These are phyloP conservation scores for Chrysanthemum lavandulifolium DNA, from an alignment of 129 eudicot genomes.

Conservation along the genomic window DNA sequence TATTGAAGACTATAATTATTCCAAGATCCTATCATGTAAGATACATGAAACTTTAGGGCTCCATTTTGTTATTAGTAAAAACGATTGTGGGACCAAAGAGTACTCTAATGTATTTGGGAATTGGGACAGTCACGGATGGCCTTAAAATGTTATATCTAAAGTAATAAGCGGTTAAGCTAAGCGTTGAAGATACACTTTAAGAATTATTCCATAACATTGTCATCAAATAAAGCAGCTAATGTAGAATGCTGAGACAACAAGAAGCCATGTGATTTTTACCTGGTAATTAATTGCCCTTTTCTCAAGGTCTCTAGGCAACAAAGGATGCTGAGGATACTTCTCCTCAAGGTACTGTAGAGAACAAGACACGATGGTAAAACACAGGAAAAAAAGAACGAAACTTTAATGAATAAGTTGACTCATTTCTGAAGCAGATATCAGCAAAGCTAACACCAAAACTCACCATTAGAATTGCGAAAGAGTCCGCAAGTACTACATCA, in stretches of 20 bases:
- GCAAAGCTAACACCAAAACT: slow-evolving; percentile 17
- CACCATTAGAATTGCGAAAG: slow-evolving; percentile 83
- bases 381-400: not conserved
- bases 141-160: not conserved
- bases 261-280: slow-evolving; percentile 36
- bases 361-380: slow-evolving; percentile 13
- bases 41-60: not conserved
- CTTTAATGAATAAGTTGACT: not conserved
- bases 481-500: slow-evolving; percentile 64
- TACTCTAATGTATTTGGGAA: not conserved
- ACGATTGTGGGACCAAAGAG: not conserved
- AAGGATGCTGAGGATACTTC: slow-evolving; percentile 79
- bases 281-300: slow-evolving; percentile 79
- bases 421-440: not conserved
- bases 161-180: not conserved
- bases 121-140: not conserved
- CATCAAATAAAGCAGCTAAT: not conserved
- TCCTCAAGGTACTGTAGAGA: slow-evolving; percentile 77
- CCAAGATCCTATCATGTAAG: not conserved
- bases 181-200: not conserved
- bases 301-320: slow-evolving; percentile 73
- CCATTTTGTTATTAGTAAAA: not conserved
- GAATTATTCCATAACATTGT: not conserved
- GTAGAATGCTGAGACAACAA: slow-evolving; percentile 1
- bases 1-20: too few relatives aligned